A percentile compares a stretch with the other conserved stretches of the same genome.
Evolutionary conservation across 2,329 filamentous ascomycete species (phyloP).

Genomic region (Karstenula rhodostoma): DNA sequence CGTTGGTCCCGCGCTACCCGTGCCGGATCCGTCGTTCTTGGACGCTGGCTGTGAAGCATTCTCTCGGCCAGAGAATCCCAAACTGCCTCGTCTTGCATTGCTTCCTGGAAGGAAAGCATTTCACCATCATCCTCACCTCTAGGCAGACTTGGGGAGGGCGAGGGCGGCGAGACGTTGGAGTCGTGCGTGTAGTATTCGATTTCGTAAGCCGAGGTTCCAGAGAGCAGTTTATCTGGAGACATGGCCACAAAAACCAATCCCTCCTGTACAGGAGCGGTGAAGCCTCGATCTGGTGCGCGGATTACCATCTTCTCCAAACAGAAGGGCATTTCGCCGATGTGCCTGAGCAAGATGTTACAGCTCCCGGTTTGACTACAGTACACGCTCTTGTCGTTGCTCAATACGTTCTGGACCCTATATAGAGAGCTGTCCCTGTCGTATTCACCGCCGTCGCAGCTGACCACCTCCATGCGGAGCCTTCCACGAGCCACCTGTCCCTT

Average conservation of each 20-base stretch:
- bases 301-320: conserved; percentile 86
- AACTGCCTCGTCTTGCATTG: conserved; percentile 43
- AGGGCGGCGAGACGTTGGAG: conserved; percentile 32
- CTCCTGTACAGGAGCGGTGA: conserved; percentile 87
- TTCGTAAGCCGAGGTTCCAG: conserved; percentile 76
- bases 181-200: conserved; percentile 62
- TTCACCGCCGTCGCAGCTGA: conserved; percentile 85
- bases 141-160: conserved; percentile 36
- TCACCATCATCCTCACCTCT: conserved; percentile 30
- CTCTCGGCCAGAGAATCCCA: conserved; percentile 42
- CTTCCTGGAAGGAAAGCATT: conserved; percentile 44
- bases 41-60: conserved; percentile 31
- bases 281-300: conserved; percentile 81
- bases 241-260: conserved; percentile 93
- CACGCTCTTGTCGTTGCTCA: conserved; percentile 81
- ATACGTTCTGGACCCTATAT: conserved; percentile 72
- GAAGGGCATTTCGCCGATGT: conserved; percentile 82
- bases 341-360: conserved; percentile 86
- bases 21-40: conserved; percentile 12
- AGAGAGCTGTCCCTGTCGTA: conserved; percentile 65
- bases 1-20: conserved; percentile 10
- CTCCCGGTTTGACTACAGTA: conserved; percentile 90
- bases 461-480: conserved; percentile 82
- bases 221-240: conserved; percentile 78
- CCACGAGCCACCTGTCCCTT: conserved; percentile 89